Percentiles rank a stretch among this genome's conserved stretches.
These are phyloP conservation scores for Leccinum uliginosum DNA, from an alignment of 768 basidiomycete species.

Conservation along the genomic window DNA sequence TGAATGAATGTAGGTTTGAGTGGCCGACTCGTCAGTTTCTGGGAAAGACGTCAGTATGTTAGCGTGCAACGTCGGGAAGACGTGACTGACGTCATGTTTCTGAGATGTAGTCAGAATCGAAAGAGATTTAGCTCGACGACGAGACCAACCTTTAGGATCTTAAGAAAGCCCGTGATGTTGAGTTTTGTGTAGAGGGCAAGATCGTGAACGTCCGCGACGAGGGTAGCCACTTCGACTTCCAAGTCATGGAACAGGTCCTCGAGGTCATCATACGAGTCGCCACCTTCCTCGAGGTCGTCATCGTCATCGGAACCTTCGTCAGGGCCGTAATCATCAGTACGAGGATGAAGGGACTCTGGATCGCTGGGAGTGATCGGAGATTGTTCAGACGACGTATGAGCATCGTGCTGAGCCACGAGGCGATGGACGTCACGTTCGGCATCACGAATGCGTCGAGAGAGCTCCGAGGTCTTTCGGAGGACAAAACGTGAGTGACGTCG, in stretches of 20 bases:
- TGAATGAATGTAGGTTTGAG: conserved; percentile 88
- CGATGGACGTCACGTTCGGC: conserved; percentile 79
- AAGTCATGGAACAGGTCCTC: conserved; percentile 84
- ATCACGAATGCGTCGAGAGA: conserved; percentile 73
- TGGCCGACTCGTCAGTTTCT: conserved; percentile 89
- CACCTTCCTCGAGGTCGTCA: conserved; percentile 41
- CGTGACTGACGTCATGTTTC: conserved; percentile 83
- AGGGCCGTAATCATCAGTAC: conserved; percentile 41
- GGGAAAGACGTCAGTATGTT: conserved; percentile 9
- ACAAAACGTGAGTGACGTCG: not conserved
- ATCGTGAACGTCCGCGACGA: conserved; percentile 92
- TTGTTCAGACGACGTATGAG: conserved; percentile 21
- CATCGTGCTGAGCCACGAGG: conserved; percentile 59
- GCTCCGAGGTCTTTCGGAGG: conserved; percentile 62
- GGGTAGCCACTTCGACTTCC: conserved; percentile 91
- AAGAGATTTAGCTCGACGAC: not conserved
- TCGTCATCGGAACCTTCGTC: conserved; percentile 70
- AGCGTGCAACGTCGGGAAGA: not conserved
- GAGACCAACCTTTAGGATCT: conserved; percentile 80
- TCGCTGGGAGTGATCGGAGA: conserved; percentile 35
- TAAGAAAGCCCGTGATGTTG: conserved; percentile 98
- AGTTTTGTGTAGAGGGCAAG: conserved; percentile 92
- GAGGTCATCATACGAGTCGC: conserved; percentile 64
- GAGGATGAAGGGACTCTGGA: conserved; percentile 51
- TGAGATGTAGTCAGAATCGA: conserved; percentile 26